Evolutionary conservation across 2,329 filamentous ascomycete species (phyloP).

Genomic region (Claviceps sorghi): DNA sequence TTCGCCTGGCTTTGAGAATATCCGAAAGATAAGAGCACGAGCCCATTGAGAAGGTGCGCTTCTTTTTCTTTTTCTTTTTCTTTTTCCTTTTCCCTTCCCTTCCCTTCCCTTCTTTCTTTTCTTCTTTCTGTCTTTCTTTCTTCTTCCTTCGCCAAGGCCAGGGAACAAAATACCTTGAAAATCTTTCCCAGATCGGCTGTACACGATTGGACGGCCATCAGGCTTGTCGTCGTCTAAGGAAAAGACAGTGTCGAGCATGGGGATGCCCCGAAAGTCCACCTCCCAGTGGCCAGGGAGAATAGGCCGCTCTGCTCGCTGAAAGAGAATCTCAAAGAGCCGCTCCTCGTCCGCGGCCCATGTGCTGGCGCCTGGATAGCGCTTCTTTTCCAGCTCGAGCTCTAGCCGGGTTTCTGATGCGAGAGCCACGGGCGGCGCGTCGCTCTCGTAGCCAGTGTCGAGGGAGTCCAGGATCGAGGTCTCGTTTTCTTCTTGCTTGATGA

Average conservation of each 20-base stretch:
- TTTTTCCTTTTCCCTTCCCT: background rate
- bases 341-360: slow-evolving; percentile 39
- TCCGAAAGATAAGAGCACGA: too few species aligned
- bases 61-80: too few species aligned
- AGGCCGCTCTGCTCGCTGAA: slow-evolving; percentile 25
- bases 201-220: slow-evolving; percentile 20
- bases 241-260: slow-evolving; percentile 24
- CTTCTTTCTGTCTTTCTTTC: background rate
- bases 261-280: slow-evolving; percentile 25
- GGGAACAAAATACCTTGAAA: slow-evolving; percentile 18
- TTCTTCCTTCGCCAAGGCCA: background rate
- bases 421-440: background rate
- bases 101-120: background rate
- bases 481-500: slow-evolving; percentile 3
- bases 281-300: slow-evolving; percentile 27
- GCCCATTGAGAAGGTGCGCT: too few species aligned
- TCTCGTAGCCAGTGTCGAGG: slow-evolving; percentile 7
- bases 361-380: slow-evolving; percentile 26
- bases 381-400: slow-evolving; percentile 31
- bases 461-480: background rate
- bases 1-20: too few species aligned
- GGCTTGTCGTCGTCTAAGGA: slow-evolving; percentile 13
- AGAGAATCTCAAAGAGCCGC: slow-evolving; percentile 27
- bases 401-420: background rate
- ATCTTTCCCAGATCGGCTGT: slow-evolving; percentile 21